Conservation (phyloP, 2,329 filamentous ascomycete species). For the Lecanosticta acicola region DNA sequence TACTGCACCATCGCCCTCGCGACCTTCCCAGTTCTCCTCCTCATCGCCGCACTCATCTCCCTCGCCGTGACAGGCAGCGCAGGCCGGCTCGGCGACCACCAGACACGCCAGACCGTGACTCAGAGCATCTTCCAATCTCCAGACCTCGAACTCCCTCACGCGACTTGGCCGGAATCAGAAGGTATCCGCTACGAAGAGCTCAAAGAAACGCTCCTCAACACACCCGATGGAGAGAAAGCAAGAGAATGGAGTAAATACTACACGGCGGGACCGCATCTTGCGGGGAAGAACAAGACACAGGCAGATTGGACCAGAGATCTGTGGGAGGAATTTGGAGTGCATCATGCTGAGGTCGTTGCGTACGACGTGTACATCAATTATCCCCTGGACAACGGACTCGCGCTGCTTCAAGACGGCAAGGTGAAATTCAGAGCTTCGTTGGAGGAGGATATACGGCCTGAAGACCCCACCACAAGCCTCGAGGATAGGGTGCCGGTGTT, state of each 20-base stretch:
- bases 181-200: slow-evolving; percentile 52
- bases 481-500: slow-evolving; percentile 76
- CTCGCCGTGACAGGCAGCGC: slow-evolving; percentile 34
- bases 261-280: slow-evolving; percentile 47
- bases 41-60: slow-evolving; percentile 35
- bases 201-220: slow-evolving; percentile 49
- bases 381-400: slow-evolving; percentile 38
- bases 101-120: slow-evolving; percentile 15
- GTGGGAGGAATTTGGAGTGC: slow-evolving; percentile 47
- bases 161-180: slow-evolving; percentile 38
- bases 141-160: slow-evolving; percentile 29
- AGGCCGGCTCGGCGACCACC: slow-evolving; percentile 31
- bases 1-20: slow-evolving; percentile 57
- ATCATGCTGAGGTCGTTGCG: slow-evolving; percentile 40
- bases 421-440: slow-evolving; percentile 55
- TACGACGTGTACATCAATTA: slow-evolving; percentile 51
- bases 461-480: slow-evolving; percentile 72
- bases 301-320: slow-evolving; percentile 47
- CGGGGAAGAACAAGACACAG: slow-evolving; percentile 48
- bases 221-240: slow-evolving; percentile 49
- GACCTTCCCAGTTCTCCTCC: slow-evolving; percentile 35
- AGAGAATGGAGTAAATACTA: slow-evolving; percentile 48
- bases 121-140: slow-evolving; percentile 16
- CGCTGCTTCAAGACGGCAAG: slow-evolving; percentile 37
- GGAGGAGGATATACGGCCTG: slow-evolving; percentile 75